A percentile compares a stretch with the other conserved stretches of the same genome.
These are phyloP conservation scores for Saturnispora serradocipensis DNA, from an alignment of 805 yeast genomes.

Conservation along the genomic window DNA sequence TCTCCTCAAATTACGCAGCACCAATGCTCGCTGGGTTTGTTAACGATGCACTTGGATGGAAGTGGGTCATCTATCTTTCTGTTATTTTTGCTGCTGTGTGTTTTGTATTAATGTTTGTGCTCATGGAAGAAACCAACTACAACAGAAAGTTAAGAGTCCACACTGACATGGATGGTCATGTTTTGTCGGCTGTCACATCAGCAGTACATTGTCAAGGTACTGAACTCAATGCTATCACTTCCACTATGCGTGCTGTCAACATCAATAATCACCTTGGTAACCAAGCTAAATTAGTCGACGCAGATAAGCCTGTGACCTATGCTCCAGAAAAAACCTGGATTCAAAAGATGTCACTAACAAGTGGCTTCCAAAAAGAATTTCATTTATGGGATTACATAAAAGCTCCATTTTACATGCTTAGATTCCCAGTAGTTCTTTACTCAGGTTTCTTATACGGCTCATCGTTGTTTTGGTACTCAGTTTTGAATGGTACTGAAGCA, in stretches of 20 bases:
- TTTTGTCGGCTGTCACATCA: slow-evolving; percentile 19
- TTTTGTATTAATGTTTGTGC: slow-evolving; percentile 32
- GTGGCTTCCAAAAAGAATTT: slow-evolving; percentile 27
- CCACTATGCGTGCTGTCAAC: slow-evolving; percentile 12
- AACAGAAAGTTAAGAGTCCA: slow-evolving; percentile 24
- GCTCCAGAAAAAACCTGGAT: slow-evolving; percentile 30
- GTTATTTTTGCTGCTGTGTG: slow-evolving; percentile 38
- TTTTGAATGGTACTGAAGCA: slow-evolving; percentile 41
- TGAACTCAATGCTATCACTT: slow-evolving; percentile 7
- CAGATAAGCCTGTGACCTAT: slow-evolving; percentile 15
- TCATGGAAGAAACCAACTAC: slow-evolving; percentile 50
- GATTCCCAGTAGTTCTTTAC: slow-evolving; percentile 49
- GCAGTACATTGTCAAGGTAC: slow-evolving; percentile 8
- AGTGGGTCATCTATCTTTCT: slow-evolving; percentile 43
- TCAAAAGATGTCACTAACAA: slow-evolving; percentile 36
- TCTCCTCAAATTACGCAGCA: slow-evolving; percentile 46
- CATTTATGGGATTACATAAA: slow-evolving; percentile 22
- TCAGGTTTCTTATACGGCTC: slow-evolving; percentile 48
- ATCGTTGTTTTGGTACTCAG: slow-evolving; percentile 39
- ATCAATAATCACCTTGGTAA: slow-evolving; percentile 24
- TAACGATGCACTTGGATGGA: slow-evolving; percentile 39
- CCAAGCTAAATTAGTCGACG: slow-evolving; percentile 23
- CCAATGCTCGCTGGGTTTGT: slow-evolving; percentile 54
- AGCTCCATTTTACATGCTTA: slow-evolving; percentile 34
- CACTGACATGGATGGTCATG: slow-evolving; percentile 19